Conservation (phyloP, 1,139 yeast species). For the Hanseniaspora gamundiae region DNA sequence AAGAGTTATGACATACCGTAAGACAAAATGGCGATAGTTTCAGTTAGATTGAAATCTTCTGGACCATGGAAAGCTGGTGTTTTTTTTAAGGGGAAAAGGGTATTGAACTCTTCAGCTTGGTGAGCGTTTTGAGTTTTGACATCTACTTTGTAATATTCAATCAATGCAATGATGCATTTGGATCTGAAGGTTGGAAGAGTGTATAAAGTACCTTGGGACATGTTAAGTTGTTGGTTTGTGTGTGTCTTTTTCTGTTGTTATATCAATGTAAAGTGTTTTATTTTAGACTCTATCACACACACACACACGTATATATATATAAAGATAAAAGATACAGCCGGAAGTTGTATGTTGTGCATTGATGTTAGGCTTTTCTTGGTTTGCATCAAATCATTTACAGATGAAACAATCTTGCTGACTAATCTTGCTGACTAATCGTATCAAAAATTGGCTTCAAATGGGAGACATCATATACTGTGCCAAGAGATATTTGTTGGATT, state of each 20-base stretch:
- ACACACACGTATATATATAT: no score
- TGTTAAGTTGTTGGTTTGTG: neutral
- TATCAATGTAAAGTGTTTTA: no score
- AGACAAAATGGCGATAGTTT: conserved; percentile 55
- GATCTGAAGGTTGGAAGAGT: conserved; percentile 35
- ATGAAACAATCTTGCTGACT: no score
- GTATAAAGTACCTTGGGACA: conserved; percentile 53
- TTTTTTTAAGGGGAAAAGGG: conserved; percentile 58
- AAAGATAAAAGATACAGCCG: no score
- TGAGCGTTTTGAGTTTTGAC: conserved; percentile 41
- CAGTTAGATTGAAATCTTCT: conserved; percentile 55
- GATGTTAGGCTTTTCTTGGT: no score
- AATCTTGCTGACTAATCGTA: no score
- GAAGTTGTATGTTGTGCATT: no score
- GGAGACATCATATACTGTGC: no score
- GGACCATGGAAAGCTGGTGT: conserved; percentile 66
- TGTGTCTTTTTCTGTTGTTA: neutral
- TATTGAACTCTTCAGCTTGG: conserved; percentile 31
- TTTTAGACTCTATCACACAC: no score
- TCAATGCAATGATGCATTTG: neutral
- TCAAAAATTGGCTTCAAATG: no score
- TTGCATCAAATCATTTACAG: no score
- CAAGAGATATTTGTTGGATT: no score
- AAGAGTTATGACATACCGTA: conserved; percentile 20
- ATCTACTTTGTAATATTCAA: conserved; percentile 63